phyloP scores from a whole-genome alignment of 2,329 filamentous ascomycete species.

The Golovinomyces cichoracearum region DNA sequence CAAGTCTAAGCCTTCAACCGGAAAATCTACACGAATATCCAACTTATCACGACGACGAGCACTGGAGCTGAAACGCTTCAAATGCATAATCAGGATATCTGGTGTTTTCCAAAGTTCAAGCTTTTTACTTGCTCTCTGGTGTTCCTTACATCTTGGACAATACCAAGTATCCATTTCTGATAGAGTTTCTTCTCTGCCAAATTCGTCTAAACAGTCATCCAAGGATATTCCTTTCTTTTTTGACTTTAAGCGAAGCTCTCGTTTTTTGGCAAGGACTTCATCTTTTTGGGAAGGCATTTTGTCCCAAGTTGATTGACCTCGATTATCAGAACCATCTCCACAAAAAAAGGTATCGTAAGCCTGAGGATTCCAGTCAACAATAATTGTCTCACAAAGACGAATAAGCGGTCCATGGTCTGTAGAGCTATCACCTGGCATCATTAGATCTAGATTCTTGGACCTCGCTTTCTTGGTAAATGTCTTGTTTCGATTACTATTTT shows the following conservation, averaged over 20 bases:
- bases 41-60: constrained; percentile 70
- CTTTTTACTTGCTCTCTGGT: constrained; percentile 78
- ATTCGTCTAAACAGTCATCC: constrained; percentile 80
- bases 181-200: constrained; percentile 75
- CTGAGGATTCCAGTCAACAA: constrained; percentile 60
- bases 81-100: constrained; percentile 78
- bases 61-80: constrained; percentile 82
- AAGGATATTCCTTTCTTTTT: constrained; percentile 55
- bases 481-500: not conserved
- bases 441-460: constrained; percentile 5
- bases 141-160: constrained; percentile 83
- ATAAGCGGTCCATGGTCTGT: constrained; percentile 36
- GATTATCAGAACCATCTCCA: constrained; percentile 18
- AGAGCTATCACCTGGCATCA: not conserved
- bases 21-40: constrained; percentile 75
- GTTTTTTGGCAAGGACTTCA: constrained; percentile 36
- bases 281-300: constrained; percentile 25
- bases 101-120: constrained; percentile 93
- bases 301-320: constrained; percentile 33
- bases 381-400: constrained; percentile 55
- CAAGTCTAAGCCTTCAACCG: constrained; percentile 64
- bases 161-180: constrained; percentile 97
- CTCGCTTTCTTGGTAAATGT: constrained; percentile 8
- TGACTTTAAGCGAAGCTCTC: constrained; percentile 35
- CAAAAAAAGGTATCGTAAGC: constrained; percentile 47